A percentile compares a stretch with the other conserved stretches of the same genome.
phyloP scores from a whole-genome alignment of 768 basidiomycete genomes.

The Kwoniella heveanensis region DNA sequence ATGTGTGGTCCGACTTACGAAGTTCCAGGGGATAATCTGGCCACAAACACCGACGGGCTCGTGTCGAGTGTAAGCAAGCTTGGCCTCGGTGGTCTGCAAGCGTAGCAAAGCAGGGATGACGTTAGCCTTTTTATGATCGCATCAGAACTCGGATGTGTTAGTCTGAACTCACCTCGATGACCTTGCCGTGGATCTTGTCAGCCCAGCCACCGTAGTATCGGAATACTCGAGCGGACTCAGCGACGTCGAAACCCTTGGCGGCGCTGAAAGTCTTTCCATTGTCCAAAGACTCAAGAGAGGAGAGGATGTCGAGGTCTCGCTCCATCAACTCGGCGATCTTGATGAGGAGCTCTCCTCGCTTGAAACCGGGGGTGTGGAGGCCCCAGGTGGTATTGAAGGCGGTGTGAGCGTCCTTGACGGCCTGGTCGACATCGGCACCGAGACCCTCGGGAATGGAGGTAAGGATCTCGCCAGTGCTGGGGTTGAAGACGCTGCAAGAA shows the following conservation, averaged over 20 bases:
- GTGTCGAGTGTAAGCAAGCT: slow-evolving; percentile 75
- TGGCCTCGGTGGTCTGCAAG: slow-evolving; percentile 65
- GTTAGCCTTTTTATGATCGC: not conserved
- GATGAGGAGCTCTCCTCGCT: slow-evolving; percentile 77
- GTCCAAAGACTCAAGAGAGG: slow-evolving; percentile 81
- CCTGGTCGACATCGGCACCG: slow-evolving; percentile 70
- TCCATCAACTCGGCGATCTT: slow-evolving; percentile 90
- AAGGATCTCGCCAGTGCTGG: slow-evolving; percentile 53
- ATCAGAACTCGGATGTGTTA: too few relatives aligned
- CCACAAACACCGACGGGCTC: slow-evolving; percentile 70
- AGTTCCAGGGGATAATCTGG: slow-evolving; percentile 90
- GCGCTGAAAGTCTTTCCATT: slow-evolving; percentile 74
- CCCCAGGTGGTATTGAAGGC: slow-evolving; percentile 89
- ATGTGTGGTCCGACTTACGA: slow-evolving; percentile 31
- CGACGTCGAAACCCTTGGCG: slow-evolving; percentile 38
- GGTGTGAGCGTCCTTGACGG: slow-evolving; percentile 77
- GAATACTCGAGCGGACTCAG: slow-evolving; percentile 43
- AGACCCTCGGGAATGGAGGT: slow-evolving; percentile 49
- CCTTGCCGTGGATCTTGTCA: slow-evolving; percentile 89
- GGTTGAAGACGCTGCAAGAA: slow-evolving; percentile 54
- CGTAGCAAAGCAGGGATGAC: slow-evolving; percentile 68
- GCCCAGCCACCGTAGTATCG: slow-evolving; percentile 93
- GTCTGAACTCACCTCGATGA: slow-evolving; percentile 53
- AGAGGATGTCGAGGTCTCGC: slow-evolving; percentile 75
- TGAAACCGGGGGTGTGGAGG: slow-evolving; percentile 64